Base-by-base conservation (phyloP, 2,329 filamentous ascomycete species). In the Fonsecaea pugnacius region DNA sequence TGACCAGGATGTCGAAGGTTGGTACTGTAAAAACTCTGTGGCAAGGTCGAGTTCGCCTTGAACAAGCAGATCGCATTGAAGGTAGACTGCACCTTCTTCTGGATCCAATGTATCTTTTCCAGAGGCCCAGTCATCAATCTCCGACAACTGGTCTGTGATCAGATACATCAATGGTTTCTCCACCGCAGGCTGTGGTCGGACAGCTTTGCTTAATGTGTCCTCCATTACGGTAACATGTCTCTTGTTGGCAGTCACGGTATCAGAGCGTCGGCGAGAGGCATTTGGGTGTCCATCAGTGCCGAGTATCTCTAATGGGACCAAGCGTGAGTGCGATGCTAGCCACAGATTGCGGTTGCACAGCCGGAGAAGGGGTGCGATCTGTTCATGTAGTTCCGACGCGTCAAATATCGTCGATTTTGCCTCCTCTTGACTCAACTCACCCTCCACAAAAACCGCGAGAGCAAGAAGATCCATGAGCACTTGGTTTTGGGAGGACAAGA, bases 381-480 rank as follows among this genome's bases (percentile, higher is more conserved):
- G 86, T 79, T 77, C 90, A 38, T 94, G 86, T 3, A 81, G 67
- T 52, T 83, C 79, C 16, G 76, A 74, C 1, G 81, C 79, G 56
- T 89, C 86, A 64, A 95, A 89, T 32, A 89, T 85, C 8, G 91
- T 79, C 72, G 74, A 73, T 21, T 82, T 80, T 1, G 86, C 86
- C 16, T 90, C 85, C 46, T 91, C 87, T 69, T 88, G 85, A 63
- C 93, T 90, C 59, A 91, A 85, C 73, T 95, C 91, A 43, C 88
- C 89, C 74, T 95, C 90, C 83, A 98, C 89, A 75, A 97, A 92
- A 9, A 95, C 84, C 16, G 96, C 82, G 6, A 99, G 83, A 2
- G 95, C 84, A 2, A 98, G 80, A 63, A 98, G 85, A 72, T 94
- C 92, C 67, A 96, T 87, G 57, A 96, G 87, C 8, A 95, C 82